phyloP scores from a whole-genome alignment of 140 eudicot species.

The Ambrosia hybrid region DNA sequence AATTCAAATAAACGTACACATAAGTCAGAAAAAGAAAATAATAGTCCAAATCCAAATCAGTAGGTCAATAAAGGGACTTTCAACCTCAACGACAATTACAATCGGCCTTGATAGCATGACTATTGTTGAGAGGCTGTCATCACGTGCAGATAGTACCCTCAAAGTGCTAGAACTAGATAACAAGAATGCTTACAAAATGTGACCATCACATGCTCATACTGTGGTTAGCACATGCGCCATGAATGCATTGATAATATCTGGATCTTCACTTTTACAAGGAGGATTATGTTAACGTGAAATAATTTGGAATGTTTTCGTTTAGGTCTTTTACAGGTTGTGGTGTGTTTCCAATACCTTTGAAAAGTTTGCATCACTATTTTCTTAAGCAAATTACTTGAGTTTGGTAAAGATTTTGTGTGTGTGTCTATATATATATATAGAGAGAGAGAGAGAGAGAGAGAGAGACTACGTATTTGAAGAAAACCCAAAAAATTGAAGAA shows the following conservation, averaged over 20 bases:
- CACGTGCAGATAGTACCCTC: conserved; percentile 18
- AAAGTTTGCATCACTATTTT: neutral
- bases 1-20: neutral
- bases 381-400: neutral
- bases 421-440: too few species aligned
- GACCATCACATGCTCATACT: conserved; percentile 5
- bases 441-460: too few species aligned
- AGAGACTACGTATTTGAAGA: too few species aligned
- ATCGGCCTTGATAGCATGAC: neutral
- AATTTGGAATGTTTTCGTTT: neutral
- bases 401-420: neutral
- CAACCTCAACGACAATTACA: neutral
- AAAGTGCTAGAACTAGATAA: conserved; percentile 3
- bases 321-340: neutral
- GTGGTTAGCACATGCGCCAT: conserved; percentile 18
- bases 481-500: too few species aligned
- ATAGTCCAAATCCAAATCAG: neutral
- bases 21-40: too few species aligned
- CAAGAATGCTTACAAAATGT: neutral
- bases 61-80: neutral
- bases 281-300: conserved; percentile 3
- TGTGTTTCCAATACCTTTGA: neutral
- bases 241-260: conserved; percentile 6
- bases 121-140: neutral
- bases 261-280: conserved; percentile 3